Conservation (phyloP, 495 filamentous ascomycete species). For the Hypoxylon fragiforme region DNA sequence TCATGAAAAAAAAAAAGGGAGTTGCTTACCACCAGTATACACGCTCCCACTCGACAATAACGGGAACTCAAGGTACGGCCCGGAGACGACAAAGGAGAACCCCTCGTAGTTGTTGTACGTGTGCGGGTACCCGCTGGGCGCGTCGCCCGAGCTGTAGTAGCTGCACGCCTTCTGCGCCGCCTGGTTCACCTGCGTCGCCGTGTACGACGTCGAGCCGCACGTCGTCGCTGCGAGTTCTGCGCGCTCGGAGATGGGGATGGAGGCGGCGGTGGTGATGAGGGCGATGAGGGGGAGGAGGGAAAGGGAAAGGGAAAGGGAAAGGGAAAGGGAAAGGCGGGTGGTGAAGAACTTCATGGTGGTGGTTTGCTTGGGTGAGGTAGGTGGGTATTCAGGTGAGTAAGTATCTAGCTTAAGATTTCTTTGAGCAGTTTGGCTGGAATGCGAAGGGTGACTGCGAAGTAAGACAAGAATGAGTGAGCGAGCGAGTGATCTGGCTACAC, state of each 20-base stretch:
- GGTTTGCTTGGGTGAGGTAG: not conserved
- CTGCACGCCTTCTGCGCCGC: slow-evolving; percentile 37
- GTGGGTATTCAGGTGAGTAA: not conserved
- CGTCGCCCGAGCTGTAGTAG: slow-evolving; percentile 45
- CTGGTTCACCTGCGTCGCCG: slow-evolving; percentile 41
- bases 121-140: slow-evolving; percentile 60
- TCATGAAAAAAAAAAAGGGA: too few relatives aligned
- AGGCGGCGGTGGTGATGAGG: slow-evolving; percentile 18
- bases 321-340: too few relatives aligned
- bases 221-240: slow-evolving; percentile 36
- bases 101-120: slow-evolving; percentile 69
- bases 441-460: not conserved
- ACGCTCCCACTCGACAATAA: slow-evolving; percentile 54
- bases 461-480: not conserved
- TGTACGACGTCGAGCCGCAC: slow-evolving; percentile 55
- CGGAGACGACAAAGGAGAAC: slow-evolving; percentile 59
- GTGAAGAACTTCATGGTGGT: slow-evolving; percentile 29
- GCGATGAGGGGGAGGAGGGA: slow-evolving; percentile 31
- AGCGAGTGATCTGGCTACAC: not conserved
- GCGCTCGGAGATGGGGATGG: slow-evolving; percentile 29
- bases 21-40: slow-evolving; percentile 60
- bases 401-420: not conserved
- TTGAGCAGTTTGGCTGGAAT: not conserved
- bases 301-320: not conserved
- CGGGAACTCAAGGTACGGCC: slow-evolving; percentile 69